These are phyloP conservation scores for Helicocarpus griseus DNA, from an alignment of 2,329 filamentous ascomycete genomes.

Conservation along the genomic window DNA sequence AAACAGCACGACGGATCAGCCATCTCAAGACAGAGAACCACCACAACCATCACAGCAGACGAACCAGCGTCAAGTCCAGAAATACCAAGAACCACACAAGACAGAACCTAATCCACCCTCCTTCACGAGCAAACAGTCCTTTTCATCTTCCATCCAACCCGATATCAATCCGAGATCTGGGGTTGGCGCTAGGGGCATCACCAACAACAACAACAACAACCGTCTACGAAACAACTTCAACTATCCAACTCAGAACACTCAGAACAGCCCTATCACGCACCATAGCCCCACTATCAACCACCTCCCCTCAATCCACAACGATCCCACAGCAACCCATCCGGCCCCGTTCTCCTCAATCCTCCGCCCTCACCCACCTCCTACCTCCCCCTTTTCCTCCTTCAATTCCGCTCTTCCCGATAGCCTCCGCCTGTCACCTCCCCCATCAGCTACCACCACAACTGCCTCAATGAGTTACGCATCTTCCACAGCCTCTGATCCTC, in stretches of 20 bases:
- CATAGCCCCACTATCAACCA: neutral
- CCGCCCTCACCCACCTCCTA: constrained; percentile 1
- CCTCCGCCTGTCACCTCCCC: constrained; percentile 9
- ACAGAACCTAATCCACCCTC: neutral
- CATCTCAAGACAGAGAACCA: neutral
- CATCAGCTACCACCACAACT: constrained; percentile 8
- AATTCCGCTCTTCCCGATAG: constrained; percentile 10
- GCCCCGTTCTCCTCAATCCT: constrained; percentile 7
- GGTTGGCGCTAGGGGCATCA: neutral
- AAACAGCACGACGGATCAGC: neutral
- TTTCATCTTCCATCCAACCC: neutral
- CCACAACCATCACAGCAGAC: neutral
- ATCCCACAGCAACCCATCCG: constrained; percentile 7
- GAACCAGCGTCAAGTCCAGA: neutral
- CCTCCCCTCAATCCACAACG: neutral
- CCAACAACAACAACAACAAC: neutral
- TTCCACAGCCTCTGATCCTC: constrained; percentile 11
- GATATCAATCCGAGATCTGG: neutral
- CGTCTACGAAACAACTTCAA: neutral
- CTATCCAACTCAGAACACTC: neutral
- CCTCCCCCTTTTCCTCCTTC: constrained; percentile 10
- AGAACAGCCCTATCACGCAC: neutral
- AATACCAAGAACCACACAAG: neutral
- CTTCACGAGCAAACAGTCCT: neutral
- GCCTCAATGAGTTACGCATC: constrained; percentile 12